A percentile compares a stretch with the other conserved stretches of the same genome.
phyloP scores from a whole-genome alignment of 192 early-diverging fungal genomes.

The Backusella morwellensis region DNA sequence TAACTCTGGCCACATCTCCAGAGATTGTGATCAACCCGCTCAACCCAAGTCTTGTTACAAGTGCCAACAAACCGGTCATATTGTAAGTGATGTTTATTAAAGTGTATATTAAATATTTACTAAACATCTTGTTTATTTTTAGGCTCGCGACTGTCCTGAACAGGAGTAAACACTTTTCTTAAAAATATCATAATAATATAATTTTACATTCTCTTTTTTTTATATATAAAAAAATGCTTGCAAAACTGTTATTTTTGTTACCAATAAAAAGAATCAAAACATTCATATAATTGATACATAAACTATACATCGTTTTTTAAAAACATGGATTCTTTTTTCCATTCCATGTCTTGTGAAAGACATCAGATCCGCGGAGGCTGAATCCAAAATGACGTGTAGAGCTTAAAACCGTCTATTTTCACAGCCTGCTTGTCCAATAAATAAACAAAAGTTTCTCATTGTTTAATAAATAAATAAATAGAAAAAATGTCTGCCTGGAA shows the following conservation, averaged over 20 bases:
- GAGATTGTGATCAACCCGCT: conserved; percentile 27
- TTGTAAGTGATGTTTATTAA: conserved; percentile 17
- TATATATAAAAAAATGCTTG: conserved; percentile 6
- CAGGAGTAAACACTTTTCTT: conserved; percentile 2
- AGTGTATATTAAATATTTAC: background rate
- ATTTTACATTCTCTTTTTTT: conserved; percentile 3
- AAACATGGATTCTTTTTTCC: background rate
- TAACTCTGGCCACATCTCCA: conserved; percentile 35
- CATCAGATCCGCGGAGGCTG: background rate
- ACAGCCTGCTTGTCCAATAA: background rate
- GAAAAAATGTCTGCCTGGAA: conserved; percentile 31
- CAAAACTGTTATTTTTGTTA: conserved; percentile 5
- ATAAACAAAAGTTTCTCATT: background rate
- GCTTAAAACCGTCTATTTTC: background rate
- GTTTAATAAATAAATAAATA: background rate
- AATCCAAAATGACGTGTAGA: background rate
- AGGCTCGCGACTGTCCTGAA: conserved; percentile 11
- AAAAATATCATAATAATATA: background rate
- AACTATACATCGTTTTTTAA: background rate
- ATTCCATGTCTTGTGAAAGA: background rate
- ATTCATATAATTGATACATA: background rate
- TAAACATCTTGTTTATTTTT: background rate
- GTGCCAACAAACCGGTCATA: conserved; percentile 48
- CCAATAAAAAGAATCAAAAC: background rate
- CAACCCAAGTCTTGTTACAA: conserved; percentile 50